A percentile compares a stretch with the other conserved stretches of the same genome.
Evolutionary conservation across 2,329 filamentous ascomycete species (phyloP).

Genomic region (Alternaria panax): DNA sequence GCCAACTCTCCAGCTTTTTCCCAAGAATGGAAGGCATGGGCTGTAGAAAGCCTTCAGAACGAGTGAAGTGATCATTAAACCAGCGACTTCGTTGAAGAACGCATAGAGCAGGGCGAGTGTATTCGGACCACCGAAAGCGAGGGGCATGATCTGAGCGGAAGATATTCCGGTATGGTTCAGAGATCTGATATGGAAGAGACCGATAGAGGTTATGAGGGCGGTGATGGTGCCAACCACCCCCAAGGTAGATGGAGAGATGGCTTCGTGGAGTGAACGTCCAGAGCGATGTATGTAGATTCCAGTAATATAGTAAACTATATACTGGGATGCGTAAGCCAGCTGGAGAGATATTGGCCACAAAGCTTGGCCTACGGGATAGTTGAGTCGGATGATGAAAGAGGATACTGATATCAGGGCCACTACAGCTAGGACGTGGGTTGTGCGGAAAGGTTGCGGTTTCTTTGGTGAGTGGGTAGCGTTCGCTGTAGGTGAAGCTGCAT

Average conservation of each 20-base stretch:
- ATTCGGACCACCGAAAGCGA: background rate
- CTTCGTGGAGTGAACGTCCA: background rate
- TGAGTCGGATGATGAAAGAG: conserved; percentile 18
- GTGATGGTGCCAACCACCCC: background rate
- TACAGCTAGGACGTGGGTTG: background rate
- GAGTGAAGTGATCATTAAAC: background rate
- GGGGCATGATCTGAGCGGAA: background rate
- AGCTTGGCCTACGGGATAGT: conserved; percentile 15
- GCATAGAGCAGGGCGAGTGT: background rate
- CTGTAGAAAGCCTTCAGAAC: background rate
- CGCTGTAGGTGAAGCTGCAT: too few relatives aligned
- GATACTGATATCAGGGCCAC: background rate
- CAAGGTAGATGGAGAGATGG: background rate
- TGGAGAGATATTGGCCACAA: conserved; percentile 18
- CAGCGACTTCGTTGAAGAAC: background rate
- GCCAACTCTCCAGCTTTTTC: background rate
- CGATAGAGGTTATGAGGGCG: background rate
- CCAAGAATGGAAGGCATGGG: background rate
- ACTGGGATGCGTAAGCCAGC: conserved; percentile 25
- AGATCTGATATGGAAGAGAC: background rate
- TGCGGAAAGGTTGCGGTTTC: background rate
- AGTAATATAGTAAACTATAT: conserved; percentile 21
- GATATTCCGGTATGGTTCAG: background rate
- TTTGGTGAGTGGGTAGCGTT: background rate
- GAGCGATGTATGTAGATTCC: background rate